Percentiles rank a stretch among this genome's conserved stretches.
Conservation (phyloP, 163 green algal species). For the Scenedesmus sp. region DNA sequence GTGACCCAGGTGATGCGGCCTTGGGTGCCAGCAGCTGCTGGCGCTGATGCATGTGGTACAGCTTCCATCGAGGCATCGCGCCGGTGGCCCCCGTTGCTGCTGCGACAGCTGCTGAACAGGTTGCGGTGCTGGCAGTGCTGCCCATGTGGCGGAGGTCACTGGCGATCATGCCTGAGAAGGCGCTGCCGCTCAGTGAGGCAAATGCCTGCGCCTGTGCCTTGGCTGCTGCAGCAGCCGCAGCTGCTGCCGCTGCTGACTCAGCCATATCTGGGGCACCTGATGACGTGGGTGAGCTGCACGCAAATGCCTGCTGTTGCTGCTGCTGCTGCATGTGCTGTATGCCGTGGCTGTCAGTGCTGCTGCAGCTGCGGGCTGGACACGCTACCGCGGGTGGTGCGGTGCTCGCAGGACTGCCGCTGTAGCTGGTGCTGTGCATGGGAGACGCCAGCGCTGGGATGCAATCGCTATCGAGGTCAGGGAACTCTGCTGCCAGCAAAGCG, state of each 20-base stretch:
- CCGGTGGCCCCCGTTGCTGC: background rate
- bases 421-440: background rate
- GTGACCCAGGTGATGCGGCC: too few relatives aligned
- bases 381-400: background rate
- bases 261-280: background rate
- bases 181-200: background rate
- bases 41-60: slow-evolving; percentile 26
- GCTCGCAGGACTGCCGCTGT: background rate
- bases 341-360: background rate
- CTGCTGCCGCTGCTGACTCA: background rate
- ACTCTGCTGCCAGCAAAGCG: background rate
- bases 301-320: background rate
- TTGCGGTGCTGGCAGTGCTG: background rate
- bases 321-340: background rate
- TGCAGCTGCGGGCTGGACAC: background rate
- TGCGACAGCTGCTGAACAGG: background rate
- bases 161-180: background rate
- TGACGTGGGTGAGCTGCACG: background rate
- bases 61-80: slow-evolving; percentile 14
- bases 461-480: background rate
- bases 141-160: background rate
- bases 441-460: background rate
- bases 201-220: slow-evolving; percentile 3
- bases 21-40: slow-evolving; percentile 30
- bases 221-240: background rate